These are phyloP conservation scores for Geotrichum klebahnii DNA, from an alignment of 1,139 yeast species.

Conservation along the genomic window DNA sequence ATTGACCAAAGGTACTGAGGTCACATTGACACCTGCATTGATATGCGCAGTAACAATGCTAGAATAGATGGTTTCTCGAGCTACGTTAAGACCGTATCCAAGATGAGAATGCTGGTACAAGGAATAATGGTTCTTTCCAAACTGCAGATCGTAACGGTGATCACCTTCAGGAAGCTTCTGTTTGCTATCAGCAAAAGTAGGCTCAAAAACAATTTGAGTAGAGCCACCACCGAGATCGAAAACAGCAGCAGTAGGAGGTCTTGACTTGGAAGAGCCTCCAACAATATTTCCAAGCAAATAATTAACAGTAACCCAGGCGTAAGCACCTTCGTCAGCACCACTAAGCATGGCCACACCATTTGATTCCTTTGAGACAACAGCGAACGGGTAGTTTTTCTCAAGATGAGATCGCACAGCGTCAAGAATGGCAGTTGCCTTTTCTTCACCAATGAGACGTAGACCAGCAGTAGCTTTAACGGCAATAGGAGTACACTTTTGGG, in stretches of 20 bases:
- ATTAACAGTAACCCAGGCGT: constrained; percentile 92
- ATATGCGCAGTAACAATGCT: constrained; percentile 30
- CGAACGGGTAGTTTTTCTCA: constrained; percentile 74
- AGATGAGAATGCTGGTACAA: constrained; percentile 92
- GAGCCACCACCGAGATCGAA: constrained; percentile 98
- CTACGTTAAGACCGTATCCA: constrained; percentile 94
- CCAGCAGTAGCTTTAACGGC: constrained; percentile 99
- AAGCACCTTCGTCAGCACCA: constrained; percentile 91
- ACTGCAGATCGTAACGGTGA: constrained; percentile 72
- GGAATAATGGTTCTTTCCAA: constrained; percentile 76
- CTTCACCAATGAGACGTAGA: constrained; percentile 75
- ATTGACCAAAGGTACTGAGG: constrained; percentile 45
- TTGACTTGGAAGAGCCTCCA: constrained; percentile 46
- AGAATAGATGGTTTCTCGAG: constrained; percentile 74
- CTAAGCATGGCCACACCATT: constrained; percentile 87
- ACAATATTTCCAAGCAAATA: constrained; percentile 85
- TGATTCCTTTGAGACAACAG: constrained; percentile 58
- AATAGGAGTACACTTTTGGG: constrained; percentile 79
- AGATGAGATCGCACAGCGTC: constrained; percentile 45
- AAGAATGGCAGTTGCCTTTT: constrained; percentile 41
- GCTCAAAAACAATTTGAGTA: constrained; percentile 96
- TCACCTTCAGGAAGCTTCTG: constrained; percentile 53
- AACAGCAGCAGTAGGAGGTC: constrained; percentile 71
- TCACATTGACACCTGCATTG: neutral
- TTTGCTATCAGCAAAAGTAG: constrained; percentile 38